phyloP scores from a whole-genome alignment of 192 early-diverging fungal species.

The Coemansia sp. region DNA sequence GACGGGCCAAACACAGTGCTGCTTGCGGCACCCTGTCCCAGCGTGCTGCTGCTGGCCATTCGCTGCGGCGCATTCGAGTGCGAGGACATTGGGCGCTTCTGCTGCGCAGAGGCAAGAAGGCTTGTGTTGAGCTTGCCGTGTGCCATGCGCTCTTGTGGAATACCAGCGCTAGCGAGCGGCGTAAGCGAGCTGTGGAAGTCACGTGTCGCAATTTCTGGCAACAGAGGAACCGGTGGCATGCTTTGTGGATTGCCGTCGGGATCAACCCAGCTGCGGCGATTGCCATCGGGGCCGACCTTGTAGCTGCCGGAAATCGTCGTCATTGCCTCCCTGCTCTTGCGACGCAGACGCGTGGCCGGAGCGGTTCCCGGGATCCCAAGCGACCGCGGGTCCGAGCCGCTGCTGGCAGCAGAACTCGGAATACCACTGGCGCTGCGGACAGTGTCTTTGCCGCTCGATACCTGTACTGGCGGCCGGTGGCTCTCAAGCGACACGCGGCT shows the following conservation, averaged over 20 bases:
- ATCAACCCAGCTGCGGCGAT: constrained; percentile 39
- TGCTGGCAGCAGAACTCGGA: background rate
- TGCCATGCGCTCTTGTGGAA: constrained; percentile 1
- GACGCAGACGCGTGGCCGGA: constrained; percentile 27
- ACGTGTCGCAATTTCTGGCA: no score
- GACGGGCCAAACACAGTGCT: constrained; percentile 25
- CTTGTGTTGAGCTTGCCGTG: constrained; percentile 1
- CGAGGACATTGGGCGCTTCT: constrained; percentile 39
- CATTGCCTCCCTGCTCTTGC: constrained; percentile 45
- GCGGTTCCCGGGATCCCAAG: constrained; percentile 22
- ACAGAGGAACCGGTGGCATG: constrained; percentile 23
- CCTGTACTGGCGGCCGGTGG: background rate
- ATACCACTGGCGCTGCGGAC: constrained; percentile 19
- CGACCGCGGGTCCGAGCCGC: constrained; percentile 28
- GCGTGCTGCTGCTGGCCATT: constrained; percentile 18
- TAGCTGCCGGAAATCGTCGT: constrained; percentile 22
- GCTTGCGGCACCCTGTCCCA: constrained; percentile 2
- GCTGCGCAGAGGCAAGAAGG: constrained; percentile 9
- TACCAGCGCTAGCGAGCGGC: constrained; percentile 12
- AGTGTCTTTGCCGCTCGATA: constrained; percentile 6
- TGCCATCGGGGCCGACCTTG: constrained; percentile 11
- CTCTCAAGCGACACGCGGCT: constrained; percentile 9
- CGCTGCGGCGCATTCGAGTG: constrained; percentile 35
- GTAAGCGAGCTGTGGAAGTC: no score
- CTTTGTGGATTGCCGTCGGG: constrained; percentile 15